Conservation (phyloP, 2,329 filamentous ascomycete genomes). For the Colletotrichum coccodes region DNA sequence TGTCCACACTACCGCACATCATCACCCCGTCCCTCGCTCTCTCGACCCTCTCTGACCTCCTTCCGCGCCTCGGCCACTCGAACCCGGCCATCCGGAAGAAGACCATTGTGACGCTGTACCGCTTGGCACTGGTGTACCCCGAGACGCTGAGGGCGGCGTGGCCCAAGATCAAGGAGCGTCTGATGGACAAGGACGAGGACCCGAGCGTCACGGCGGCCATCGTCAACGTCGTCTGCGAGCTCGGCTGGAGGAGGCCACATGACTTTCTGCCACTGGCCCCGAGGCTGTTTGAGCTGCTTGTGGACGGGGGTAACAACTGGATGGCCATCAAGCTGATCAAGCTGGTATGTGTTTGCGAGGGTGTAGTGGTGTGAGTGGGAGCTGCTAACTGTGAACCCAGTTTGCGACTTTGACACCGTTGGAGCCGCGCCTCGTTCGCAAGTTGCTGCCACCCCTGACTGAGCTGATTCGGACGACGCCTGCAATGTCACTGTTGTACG, state of each 20-base stretch:
- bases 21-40: slow-evolving; percentile 93
- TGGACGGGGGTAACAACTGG: slow-evolving; percentile 97
- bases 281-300: slow-evolving; percentile 89
- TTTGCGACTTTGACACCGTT: slow-evolving; percentile 95
- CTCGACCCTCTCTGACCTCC: slow-evolving; percentile 85
- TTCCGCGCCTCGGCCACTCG: slow-evolving; percentile 88
- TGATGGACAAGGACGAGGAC: slow-evolving; percentile 92
- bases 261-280: slow-evolving; percentile 95
- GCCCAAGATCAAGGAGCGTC: slow-evolving; percentile 95
- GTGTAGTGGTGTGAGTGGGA: not conserved
- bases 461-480: slow-evolving; percentile 94
- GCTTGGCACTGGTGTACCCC: slow-evolving; percentile 94
- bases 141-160: slow-evolving; percentile 92
- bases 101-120: slow-evolving; percentile 92
- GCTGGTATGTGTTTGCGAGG: slow-evolving; percentile 68
- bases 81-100: slow-evolving; percentile 92
- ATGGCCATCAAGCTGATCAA: slow-evolving; percentile 99
- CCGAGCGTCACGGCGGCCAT: slow-evolving; percentile 94
- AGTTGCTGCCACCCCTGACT: slow-evolving; percentile 89
- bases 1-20: slow-evolving; percentile 91
- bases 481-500: slow-evolving; percentile 97
- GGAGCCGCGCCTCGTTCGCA: slow-evolving; percentile 90
- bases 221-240: slow-evolving; percentile 95
- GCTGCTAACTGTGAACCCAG: slow-evolving; percentile 52
- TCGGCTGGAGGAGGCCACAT: slow-evolving; percentile 92